These are phyloP conservation scores for Pseudocercospora macadamiae DNA, from an alignment of 2,329 filamentous ascomycete species.

Conservation along the genomic window DNA sequence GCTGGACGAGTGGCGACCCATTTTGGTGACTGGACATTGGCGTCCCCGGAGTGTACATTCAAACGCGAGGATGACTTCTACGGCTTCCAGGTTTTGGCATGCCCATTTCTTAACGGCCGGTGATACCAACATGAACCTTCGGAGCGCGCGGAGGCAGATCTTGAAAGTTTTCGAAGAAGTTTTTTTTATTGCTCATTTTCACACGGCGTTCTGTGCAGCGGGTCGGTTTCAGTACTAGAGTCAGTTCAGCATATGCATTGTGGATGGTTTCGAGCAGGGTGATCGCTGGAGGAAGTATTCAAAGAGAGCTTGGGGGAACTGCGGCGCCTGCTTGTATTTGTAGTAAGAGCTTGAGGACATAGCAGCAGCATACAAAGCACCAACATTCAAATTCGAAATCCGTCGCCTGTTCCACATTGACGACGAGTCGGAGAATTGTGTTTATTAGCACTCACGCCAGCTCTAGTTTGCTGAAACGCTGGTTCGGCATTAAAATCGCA, in stretches of 20 bases:
- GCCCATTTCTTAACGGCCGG: conserved; percentile 25
- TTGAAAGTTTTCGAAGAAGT: conserved; percentile 15
- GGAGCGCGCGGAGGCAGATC: conserved; percentile 22
- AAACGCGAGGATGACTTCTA: conserved; percentile 25
- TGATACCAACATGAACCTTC: conserved; percentile 27
- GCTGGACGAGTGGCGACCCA: conserved; percentile 16
- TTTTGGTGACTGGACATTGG: conserved; percentile 9
- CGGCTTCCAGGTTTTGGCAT: conserved; percentile 22
- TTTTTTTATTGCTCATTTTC: conserved; percentile 6
- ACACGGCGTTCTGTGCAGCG: conserved; percentile 12
- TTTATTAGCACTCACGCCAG: neutral
- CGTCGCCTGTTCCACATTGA: neutral
- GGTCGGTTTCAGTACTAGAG: conserved; percentile 7
- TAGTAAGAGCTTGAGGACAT: conserved; percentile 12
- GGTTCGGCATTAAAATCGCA: conserved; percentile 21
- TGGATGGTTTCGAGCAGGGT: neutral
- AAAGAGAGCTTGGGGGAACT: conserved; percentile 4
- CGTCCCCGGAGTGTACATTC: conserved; percentile 25
- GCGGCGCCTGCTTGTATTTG: conserved; percentile 21
- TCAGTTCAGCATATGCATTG: conserved; percentile 25
- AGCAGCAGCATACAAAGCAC: conserved; percentile 9
- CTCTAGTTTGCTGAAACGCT: conserved; percentile 2
- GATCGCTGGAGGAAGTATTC: conserved; percentile 7
- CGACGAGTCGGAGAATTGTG: too few relatives aligned
- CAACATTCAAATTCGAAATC: neutral